Evolutionary conservation across 306 rosid genomes (phyloP), one percentile per base, ranked within the genome.

Genomic region (Sechiopsis laciniata): DNA sequence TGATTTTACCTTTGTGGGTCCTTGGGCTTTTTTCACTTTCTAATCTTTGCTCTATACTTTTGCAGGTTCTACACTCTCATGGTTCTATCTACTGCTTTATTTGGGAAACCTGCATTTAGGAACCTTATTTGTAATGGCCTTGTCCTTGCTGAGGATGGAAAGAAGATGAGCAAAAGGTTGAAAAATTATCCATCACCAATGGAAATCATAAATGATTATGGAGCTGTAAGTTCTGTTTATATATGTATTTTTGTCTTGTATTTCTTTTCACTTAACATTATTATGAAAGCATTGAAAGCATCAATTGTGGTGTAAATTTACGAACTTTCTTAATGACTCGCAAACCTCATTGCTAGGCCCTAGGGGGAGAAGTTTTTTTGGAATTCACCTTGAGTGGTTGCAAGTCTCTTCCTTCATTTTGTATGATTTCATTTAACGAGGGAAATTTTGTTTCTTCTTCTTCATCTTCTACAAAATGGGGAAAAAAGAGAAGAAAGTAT

Each of bases 81-180:
- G 98, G 98, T 91, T 81, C 82, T 94, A 74, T 78, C 97, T 78
- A 91, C 97, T 67, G 97, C 96, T 55, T 85, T 91, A 82, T 91
- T 90, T 85, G 95, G 83, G 67, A 90, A 94, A 78, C 99, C 97
- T 26, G 96, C 97, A 59, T 94, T 94, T 85, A 83, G 84, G 83
- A 94, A 89, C 84, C 91, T 94, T 79, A 88, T 94, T 82, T 94
- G 99, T 85, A 94, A 91, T 84, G 99, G 99, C 66, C 97, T 91
- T 80, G 99, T 91, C 62, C 85, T 91, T 73, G 97, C 99, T 1
- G 96, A 90, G 82, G 97, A 94, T 87, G 97, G 99, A 55, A 94
- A 87, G 62, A 94, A 94, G 84, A 94, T 91, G 97, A 94, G 99
- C 76, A 94, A 94, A 89, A 91, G 97, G 80, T 78, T 91, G 83